Evolutionary conservation across 2,329 filamentous ascomycete genomes (phyloP), one percentile per base, ranked within the genome.

Genomic region (Plenodomus biglobosus): DNA sequence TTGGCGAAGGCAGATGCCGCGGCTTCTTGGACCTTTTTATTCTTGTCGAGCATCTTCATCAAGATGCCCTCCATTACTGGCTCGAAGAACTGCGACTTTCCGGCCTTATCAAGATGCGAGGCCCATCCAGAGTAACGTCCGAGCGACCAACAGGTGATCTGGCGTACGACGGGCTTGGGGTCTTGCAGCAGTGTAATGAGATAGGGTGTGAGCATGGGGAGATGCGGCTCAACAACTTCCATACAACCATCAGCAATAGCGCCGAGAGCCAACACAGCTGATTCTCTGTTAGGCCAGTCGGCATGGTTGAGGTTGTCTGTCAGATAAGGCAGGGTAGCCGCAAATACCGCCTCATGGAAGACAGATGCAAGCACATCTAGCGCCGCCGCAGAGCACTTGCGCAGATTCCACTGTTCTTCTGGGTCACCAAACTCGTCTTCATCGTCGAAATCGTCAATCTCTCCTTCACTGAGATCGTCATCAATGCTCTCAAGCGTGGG

Each of bases 81-180:
- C 64, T 94, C 87, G 64, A 99, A 99, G 72, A 84, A 96, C 48
- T 84, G 82, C 42, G 86, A 81, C 65, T 86, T 87, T 55, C 91
- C 82, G 16, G 77, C 75, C 15, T 87, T 84, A 19, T 82, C 75
- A 18, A 96, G 80, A 53, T 85, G 83, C 3, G 91, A 87, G 8
- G 92, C 92, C 94, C 94, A 99, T 38, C 85, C 80, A 4, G 94
- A 96, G 73, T 96, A 99, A 38, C 94, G 84, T 16, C 92, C 92
- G 18, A 99, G 81, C 5, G 94, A 95, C 94, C 94, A 99, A 73
- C 94, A 99, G 19, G 92, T 97, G 58, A 99, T 99, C 68, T 96
- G 90, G 53, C 94, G 83, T 32, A 99, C 92, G 13, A 97, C 87
- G 13, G 94, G 90, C 72, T 96, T 91, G 1, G 81, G 68, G 66